phyloP scores from a whole-genome alignment of 2,329 filamentous ascomycete species.

The Penicillium nordicum region DNA sequence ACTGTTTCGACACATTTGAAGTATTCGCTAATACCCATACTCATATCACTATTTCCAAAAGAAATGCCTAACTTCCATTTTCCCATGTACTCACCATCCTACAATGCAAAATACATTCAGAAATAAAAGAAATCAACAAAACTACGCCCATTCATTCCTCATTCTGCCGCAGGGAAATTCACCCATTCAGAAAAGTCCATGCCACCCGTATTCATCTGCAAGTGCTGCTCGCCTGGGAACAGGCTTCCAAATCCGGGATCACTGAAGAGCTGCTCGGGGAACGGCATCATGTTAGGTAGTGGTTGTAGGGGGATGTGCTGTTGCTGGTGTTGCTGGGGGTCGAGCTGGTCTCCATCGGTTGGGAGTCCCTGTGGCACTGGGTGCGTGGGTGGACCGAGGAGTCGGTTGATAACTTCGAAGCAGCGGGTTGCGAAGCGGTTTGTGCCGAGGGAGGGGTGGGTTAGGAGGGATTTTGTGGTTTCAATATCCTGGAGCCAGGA shows the following conservation, averaged over 20 bases:
- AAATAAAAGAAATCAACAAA: background rate
- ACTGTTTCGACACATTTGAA: background rate
- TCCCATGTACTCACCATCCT: background rate
- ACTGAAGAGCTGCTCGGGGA: conserved; percentile 37
- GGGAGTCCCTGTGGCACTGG: background rate
- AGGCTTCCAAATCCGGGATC: conserved; percentile 34
- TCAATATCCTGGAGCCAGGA: conserved; percentile 41
- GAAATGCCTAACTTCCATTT: background rate
- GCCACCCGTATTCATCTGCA: conserved; percentile 25
- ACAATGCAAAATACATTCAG: conserved; percentile 6
- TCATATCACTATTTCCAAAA: background rate
- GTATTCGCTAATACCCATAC: background rate
- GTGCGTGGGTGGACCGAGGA: conserved; percentile 32
- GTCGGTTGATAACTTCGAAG: conserved; percentile 38
- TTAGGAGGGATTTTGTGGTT: conserved; percentile 40
- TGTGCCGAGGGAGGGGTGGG: conserved; percentile 37
- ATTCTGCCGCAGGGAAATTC: conserved; percentile 31
- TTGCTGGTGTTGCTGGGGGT: conserved; percentile 11
- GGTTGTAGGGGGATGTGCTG: conserved; percentile 14
- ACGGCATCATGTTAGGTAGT: conserved; percentile 36
- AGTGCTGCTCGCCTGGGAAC: conserved; percentile 35
- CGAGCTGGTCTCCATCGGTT: background rate
- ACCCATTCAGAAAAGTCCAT: conserved; percentile 44
- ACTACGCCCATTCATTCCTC: conserved; percentile 5
- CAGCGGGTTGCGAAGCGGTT: conserved; percentile 41